Percentiles rank a stretch among this genome's conserved stretches.
Evolutionary conservation across 2,329 filamentous ascomycete genomes (phyloP).

Genomic region (Chaetomiaceae sp.): DNA sequence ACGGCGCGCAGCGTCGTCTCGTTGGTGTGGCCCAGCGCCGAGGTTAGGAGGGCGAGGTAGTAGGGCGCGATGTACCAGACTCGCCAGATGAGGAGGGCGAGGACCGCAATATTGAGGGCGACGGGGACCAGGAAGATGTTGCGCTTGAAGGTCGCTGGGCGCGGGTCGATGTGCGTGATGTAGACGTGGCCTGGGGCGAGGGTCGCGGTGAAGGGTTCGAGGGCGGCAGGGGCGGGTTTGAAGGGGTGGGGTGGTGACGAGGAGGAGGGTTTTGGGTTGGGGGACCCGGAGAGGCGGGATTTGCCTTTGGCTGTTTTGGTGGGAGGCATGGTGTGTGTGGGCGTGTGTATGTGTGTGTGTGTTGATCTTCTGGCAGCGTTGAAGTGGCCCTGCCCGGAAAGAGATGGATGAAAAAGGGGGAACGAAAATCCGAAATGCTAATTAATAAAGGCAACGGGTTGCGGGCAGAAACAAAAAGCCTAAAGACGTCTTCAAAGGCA

Average conservation of each 20-base stretch:
- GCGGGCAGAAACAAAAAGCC: no score
- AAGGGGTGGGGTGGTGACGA: slow-evolving; percentile 51
- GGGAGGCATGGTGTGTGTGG: slow-evolving; percentile 12
- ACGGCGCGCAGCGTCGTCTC: slow-evolving; percentile 59
- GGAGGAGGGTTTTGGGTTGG: slow-evolving; percentile 5
- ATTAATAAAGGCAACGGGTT: no score
- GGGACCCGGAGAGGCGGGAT: slow-evolving; percentile 27
- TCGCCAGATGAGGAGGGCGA: slow-evolving; percentile 61
- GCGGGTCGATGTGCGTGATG: slow-evolving; percentile 75
- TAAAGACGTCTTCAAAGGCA: no score
- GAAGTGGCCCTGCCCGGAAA: no score
- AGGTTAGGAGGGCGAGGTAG: slow-evolving; percentile 64
- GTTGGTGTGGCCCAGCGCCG: slow-evolving; percentile 61
- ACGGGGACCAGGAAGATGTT: slow-evolving; percentile 79
- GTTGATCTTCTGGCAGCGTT: not conserved
- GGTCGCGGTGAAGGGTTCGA: slow-evolving; percentile 60
- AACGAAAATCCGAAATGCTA: no score
- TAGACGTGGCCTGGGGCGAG: slow-evolving; percentile 71
- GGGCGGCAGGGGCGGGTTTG: slow-evolving; percentile 55
- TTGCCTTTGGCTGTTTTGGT: slow-evolving; percentile 25
- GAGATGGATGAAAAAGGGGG: no score
- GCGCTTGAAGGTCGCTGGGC: slow-evolving; percentile 66
- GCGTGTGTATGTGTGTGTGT: not conserved
- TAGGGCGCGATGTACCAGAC: slow-evolving; percentile 63
- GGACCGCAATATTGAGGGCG: slow-evolving; percentile 67